Base-by-base conservation (phyloP, 495 filamentous ascomycete species). In the Letharia columbiana region DNA sequence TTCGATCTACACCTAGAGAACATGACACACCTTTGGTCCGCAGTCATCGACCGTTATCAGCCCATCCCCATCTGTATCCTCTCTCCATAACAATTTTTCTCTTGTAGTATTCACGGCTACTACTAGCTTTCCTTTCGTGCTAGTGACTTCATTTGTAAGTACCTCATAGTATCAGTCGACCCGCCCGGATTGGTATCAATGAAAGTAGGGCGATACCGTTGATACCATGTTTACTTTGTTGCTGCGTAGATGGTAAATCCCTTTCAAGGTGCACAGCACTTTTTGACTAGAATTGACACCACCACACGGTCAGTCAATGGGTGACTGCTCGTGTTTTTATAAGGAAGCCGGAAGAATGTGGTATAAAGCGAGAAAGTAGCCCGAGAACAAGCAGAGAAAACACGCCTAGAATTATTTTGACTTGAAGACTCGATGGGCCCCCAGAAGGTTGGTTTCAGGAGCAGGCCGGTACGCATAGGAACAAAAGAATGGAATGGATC, bases 21-120 rank as follows among this genome's bases (percentile, higher is more conserved):
- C 15, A 52, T 57, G 17, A 39, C 78, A 63, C 75, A 93, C 91
- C 86, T 98, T 98, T 28, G 94, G 94, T 17, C 94, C 94, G 65
- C 81, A 77, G 78, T 98, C 94, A 73, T 98, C 93, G 70, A 98
- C 95, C 8, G 94, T 98, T 73, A 98, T 98, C 75, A 97, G 91
- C 78, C 87, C 87, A 73, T 98, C 96, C 28, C 81, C 78, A 75
- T 98, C 91, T 5, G 91, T 92, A 71, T 98, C 94, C 73, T 98
- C 94, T 61, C 88, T 86, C 47, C 84, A 82, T 40, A 90, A 78
- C 37, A 98, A 80, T 37, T 80, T 82, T 58, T 87, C 40, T 37
- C 42, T 67, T 13, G 65, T 56, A 17, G 35, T 54, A 50, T 62
- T 59, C 28, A 70, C 68, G 4, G 61, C 54, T 5, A 70, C 39